Evolutionary conservation across 139 green algal species (phyloP).

Genomic region (Zygnema circumcarinatum): DNA sequence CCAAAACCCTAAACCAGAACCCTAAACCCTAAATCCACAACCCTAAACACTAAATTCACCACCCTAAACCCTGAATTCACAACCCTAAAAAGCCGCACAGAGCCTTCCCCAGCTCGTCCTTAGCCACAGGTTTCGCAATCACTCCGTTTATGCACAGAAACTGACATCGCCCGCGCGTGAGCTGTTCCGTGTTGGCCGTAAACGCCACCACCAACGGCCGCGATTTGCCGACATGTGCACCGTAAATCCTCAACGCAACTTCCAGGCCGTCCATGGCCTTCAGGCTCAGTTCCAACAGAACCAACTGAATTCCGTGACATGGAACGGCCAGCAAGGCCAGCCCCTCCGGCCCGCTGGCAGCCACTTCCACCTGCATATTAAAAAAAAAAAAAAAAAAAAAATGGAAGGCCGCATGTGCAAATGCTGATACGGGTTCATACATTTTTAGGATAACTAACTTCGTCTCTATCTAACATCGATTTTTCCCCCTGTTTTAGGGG

Average conservation of each 20-base stretch:
- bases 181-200: constrained; percentile 38
- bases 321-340: neutral
- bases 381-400: too few species aligned
- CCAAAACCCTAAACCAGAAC: too few species aligned
- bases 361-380: constrained; percentile 8
- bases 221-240: constrained; percentile 4
- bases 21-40: too few species aligned
- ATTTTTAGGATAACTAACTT: too few species aligned
- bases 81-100: constrained; percentile 17
- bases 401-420: too few species aligned
- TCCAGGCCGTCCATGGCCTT: constrained; percentile 46
- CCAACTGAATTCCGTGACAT: constrained; percentile 4
- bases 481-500: too few species aligned
- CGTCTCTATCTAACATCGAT: too few species aligned
- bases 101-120: constrained; percentile 18
- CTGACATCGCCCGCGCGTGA: constrained; percentile 20
- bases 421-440: too few species aligned
- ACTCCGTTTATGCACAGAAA: constrained; percentile 40
- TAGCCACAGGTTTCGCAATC: constrained; percentile 44
- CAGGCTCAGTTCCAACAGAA: constrained; percentile 53
- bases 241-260: constrained; percentile 32
- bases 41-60: too few species aligned
- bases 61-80: neutral
- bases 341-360: constrained; percentile 5
- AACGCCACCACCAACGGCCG: constrained; percentile 36